A percentile compares a stretch with the other conserved stretches of the same genome.
Evolutionary conservation across 768 basidiomycete species (phyloP).

Genomic region (Phanerodontia chrysosporium): DNA sequence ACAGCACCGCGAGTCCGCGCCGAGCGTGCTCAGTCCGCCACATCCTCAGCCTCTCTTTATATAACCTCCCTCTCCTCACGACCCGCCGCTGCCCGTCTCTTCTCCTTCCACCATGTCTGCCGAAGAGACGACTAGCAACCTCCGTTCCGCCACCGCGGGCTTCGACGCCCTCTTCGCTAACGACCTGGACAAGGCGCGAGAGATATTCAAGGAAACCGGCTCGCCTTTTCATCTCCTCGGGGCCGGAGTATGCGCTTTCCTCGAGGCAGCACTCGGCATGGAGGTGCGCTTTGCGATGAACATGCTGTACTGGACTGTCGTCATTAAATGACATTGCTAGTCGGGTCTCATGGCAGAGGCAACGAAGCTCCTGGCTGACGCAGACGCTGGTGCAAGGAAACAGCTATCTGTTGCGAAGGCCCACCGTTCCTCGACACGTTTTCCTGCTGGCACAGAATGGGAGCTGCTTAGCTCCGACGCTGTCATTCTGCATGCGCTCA

Average conservation of each 20-base stretch:
- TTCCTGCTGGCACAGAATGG: constrained; percentile 66
- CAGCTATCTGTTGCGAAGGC: constrained; percentile 37
- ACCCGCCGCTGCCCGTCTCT: background rate
- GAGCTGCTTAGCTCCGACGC: constrained; percentile 75
- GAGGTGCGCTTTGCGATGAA: constrained; percentile 52
- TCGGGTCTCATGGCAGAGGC: constrained; percentile 63
- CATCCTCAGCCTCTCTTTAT: background rate
- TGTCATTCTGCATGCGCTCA: constrained; percentile 65
- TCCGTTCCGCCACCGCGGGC: constrained; percentile 40
- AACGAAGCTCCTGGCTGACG: constrained; percentile 44
- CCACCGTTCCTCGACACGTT: constrained; percentile 33
- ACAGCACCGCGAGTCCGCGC: background rate
- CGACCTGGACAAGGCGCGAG: constrained; percentile 51
- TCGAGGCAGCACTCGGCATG: constrained; percentile 79
- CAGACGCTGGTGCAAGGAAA: constrained; percentile 60
- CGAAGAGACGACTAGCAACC: constrained; percentile 26
- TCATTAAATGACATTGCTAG: constrained; percentile 34
- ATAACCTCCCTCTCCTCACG: background rate
- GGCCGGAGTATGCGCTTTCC: constrained; percentile 64
- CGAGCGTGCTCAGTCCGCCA: background rate
- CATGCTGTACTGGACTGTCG: no score
- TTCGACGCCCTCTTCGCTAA: constrained; percentile 71
- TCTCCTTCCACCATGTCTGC: background rate
- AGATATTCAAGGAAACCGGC: constrained; percentile 42
- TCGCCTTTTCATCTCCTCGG: constrained; percentile 75